Conservation (phyloP, 2,329 filamentous ascomycete genomes). For the Colletotrichum sp. region DNA sequence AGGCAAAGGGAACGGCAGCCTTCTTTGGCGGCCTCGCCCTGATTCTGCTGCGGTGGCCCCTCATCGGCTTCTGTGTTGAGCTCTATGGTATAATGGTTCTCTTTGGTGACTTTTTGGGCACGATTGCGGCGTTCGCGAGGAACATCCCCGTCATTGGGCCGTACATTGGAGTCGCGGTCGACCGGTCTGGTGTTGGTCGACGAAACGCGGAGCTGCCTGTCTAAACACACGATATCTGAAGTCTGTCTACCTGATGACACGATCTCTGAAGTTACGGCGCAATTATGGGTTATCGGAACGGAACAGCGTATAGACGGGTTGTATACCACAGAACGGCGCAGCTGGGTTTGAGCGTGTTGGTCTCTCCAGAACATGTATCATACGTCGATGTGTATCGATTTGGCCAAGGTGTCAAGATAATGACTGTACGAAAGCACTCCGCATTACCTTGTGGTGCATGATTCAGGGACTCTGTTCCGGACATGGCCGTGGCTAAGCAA, state of each 20-base stretch:
- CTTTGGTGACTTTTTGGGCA: constrained; percentile 96
- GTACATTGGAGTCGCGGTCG: constrained; percentile 78
- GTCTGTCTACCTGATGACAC: constrained; percentile 59
- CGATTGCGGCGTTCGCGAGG: constrained; percentile 85
- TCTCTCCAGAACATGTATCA: constrained; percentile 5
- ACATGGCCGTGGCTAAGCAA: constrained; percentile 7
- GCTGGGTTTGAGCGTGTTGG: neutral
- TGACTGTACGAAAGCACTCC: constrained; percentile 8
- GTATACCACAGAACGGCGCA: constrained; percentile 24
- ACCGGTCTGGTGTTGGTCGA: constrained; percentile 71
- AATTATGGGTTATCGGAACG: neutral
- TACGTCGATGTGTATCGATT: neutral
- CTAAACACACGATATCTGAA: constrained; percentile 42
- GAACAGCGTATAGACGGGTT: constrained; percentile 3
- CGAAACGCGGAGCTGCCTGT: constrained; percentile 82
- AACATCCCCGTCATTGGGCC: constrained; percentile 86
- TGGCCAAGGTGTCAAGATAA: neutral
- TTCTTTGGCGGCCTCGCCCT: constrained; percentile 85
- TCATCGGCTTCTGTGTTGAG: constrained; percentile 90
- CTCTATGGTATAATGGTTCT: constrained; percentile 91
- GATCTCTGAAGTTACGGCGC: neutral
- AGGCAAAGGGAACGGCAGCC: constrained; percentile 87
- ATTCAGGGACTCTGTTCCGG: neutral
- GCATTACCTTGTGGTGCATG: neutral
- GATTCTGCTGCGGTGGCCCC: constrained; percentile 88